Evolutionary conservation across 1,139 yeast species (phyloP).

Genomic region (Candida freyschussii): DNA sequence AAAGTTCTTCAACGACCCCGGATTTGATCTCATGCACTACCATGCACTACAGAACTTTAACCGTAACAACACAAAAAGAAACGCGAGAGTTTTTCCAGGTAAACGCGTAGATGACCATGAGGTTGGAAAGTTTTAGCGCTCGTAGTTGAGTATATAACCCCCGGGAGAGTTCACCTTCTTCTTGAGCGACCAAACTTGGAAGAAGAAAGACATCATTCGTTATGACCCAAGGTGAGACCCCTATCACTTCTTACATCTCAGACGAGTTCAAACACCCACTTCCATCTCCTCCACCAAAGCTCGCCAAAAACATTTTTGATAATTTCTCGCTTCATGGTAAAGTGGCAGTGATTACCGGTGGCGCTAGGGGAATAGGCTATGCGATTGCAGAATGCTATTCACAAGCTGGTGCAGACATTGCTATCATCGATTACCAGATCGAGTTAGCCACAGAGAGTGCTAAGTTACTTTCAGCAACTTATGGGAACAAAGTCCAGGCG

Average conservation of each 20-base stretch:
- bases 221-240: no score
- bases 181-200: no score
- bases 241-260: constrained; percentile 26
- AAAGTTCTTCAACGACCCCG: constrained; percentile 2
- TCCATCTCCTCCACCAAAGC: constrained; percentile 28
- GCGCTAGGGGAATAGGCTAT: constrained; percentile 79
- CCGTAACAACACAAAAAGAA: constrained; percentile 4
- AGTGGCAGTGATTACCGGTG: constrained; percentile 81
- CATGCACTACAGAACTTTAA: no score
- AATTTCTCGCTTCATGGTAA: constrained; percentile 71
- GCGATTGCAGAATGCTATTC: constrained; percentile 83
- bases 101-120: constrained; percentile 10
- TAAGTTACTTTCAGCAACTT: constrained; percentile 48
- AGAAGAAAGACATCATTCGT: no score
- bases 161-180: background rate
- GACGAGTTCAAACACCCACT: constrained; percentile 26
- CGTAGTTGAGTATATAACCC: no score
- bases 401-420: constrained; percentile 87
- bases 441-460: constrained; percentile 61
- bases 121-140: no score
- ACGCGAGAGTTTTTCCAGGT: background rate
- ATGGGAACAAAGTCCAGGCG: constrained; percentile 65
- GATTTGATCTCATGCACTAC: constrained; percentile 1
- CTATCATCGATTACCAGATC: constrained; percentile 65
- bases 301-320: constrained; percentile 35